These are phyloP conservation scores for Sporothrix phasma DNA, from an alignment of 2,329 filamentous ascomycete species.

Conservation along the genomic window DNA sequence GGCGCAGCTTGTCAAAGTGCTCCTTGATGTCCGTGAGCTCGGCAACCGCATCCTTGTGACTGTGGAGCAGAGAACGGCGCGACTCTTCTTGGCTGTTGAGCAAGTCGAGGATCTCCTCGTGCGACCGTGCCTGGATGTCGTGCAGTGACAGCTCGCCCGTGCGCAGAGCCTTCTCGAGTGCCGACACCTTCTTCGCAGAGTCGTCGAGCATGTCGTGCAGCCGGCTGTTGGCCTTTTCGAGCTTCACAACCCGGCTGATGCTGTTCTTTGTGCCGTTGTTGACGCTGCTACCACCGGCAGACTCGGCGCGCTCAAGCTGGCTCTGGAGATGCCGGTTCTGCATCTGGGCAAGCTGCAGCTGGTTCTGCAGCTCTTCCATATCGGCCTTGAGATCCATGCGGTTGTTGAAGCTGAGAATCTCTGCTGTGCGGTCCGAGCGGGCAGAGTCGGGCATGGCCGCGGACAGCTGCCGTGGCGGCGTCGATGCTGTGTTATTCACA, in stretches of 20 bases:
- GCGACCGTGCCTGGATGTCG: conserved; percentile 84
- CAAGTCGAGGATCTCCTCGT: conserved; percentile 87
- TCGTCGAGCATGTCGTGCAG: conserved; percentile 93
- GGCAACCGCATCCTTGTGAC: conserved; percentile 74
- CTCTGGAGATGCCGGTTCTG: conserved; percentile 86
- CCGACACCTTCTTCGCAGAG: conserved; percentile 83
- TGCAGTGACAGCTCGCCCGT: conserved; percentile 80
- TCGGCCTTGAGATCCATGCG: conserved; percentile 86
- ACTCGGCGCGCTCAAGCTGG: conserved; percentile 61
- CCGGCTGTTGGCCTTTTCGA: conserved; percentile 84
- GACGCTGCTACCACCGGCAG: conserved; percentile 46
- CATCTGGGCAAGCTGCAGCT: conserved; percentile 89
- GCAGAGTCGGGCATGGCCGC: conserved; percentile 59
- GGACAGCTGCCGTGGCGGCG: conserved; percentile 59
- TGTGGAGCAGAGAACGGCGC: conserved; percentile 67
- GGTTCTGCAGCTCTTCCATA: conserved; percentile 85
- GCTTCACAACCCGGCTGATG: conserved; percentile 62
- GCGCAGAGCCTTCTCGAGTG: conserved; percentile 75
- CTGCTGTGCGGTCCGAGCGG: conserved; percentile 74
- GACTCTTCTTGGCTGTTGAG: conserved; percentile 91
- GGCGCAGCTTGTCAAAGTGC: conserved; percentile 78
- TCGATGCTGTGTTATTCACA: conserved; percentile 33
- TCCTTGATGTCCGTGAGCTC: conserved; percentile 81
- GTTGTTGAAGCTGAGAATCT: conserved; percentile 75
- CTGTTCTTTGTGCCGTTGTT: background rate